phyloP scores from a whole-genome alignment of 805 yeast species.

The Cyberlindnera meyerae region DNA sequence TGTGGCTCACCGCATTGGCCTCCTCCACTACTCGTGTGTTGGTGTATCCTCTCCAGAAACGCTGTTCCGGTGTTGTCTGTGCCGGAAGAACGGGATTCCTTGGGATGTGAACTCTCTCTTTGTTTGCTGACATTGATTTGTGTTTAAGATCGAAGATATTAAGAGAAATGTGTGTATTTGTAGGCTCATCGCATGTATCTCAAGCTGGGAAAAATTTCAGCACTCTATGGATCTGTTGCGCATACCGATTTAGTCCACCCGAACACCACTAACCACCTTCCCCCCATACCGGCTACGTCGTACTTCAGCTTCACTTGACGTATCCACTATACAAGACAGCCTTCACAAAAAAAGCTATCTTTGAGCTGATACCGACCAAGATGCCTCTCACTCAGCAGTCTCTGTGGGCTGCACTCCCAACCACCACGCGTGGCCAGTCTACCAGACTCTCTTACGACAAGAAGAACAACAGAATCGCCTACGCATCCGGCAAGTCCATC shows the following conservation, averaged over 20 bases:
- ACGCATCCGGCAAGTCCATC: slow-evolving; percentile 77
- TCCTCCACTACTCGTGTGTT: slow-evolving; percentile 90
- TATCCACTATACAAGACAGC: no score
- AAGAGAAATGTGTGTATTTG: background rate
- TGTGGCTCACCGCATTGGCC: slow-evolving; percentile 84
- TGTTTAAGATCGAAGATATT: no score
- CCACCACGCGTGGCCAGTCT: slow-evolving; percentile 65
- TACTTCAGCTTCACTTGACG: no score
- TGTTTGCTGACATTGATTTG: slow-evolving; percentile 61
- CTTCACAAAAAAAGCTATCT: background rate
- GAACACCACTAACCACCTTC: no score
- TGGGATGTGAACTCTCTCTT: slow-evolving; percentile 58
- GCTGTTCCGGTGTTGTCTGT: slow-evolving; percentile 84
- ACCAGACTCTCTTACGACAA: slow-evolving; percentile 74
- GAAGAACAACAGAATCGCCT: slow-evolving; percentile 65
- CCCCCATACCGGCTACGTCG: no score
- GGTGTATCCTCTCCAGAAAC: slow-evolving; percentile 86
- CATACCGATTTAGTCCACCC: background rate
- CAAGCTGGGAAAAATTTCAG: background rate
- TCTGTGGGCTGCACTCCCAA: slow-evolving; percentile 72
- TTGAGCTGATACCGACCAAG: background rate
- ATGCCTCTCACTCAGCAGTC: slow-evolving; percentile 27
- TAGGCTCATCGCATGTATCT: background rate
- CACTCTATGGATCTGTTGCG: background rate
- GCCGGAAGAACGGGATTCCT: slow-evolving; percentile 77